Conservation (phyloP, 148 eudicot species). For the Vaccinium corymbosum region DNA sequence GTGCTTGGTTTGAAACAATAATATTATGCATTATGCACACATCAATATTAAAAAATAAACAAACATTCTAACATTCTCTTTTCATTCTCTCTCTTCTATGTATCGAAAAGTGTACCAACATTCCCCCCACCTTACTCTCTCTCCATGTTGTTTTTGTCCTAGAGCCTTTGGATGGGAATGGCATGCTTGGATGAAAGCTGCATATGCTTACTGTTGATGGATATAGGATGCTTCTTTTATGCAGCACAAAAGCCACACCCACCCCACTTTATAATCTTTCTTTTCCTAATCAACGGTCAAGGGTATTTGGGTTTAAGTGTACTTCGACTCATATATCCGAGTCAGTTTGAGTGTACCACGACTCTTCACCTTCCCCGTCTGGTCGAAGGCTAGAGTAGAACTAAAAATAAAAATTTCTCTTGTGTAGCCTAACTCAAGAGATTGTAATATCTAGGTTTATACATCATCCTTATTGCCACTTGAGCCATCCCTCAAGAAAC, state of each 20-base stretch:
- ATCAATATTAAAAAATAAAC: neutral
- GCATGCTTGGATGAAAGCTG: constrained; percentile 69
- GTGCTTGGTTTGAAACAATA: neutral
- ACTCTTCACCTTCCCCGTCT: too few species aligned
- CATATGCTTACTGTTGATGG: constrained; percentile 25
- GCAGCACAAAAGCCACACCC: neutral
- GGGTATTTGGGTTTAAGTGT: too few species aligned
- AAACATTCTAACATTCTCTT: constrained; percentile 1
- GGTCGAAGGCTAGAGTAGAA: too few species aligned
- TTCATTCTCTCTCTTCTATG: neutral
- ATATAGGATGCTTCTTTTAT: constrained; percentile 2
- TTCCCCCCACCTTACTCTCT: neutral
- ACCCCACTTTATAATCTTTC: too few species aligned
- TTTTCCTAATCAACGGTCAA: too few species aligned
- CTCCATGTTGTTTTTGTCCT: constrained; percentile 34
- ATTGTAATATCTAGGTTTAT: too few species aligned
- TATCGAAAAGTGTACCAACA: constrained; percentile 2
- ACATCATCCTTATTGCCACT: too few species aligned
- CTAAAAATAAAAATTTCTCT: too few species aligned
- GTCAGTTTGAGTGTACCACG: too few species aligned
- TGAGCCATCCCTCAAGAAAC: too few species aligned
- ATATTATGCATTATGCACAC: neutral
- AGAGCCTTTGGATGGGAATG: constrained; percentile 57
- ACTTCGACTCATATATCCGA: too few species aligned
- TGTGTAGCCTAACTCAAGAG: too few species aligned